These are phyloP conservation scores for Glonium stellatum DNA, from an alignment of 495 filamentous ascomycete species.

Conservation along the genomic window DNA sequence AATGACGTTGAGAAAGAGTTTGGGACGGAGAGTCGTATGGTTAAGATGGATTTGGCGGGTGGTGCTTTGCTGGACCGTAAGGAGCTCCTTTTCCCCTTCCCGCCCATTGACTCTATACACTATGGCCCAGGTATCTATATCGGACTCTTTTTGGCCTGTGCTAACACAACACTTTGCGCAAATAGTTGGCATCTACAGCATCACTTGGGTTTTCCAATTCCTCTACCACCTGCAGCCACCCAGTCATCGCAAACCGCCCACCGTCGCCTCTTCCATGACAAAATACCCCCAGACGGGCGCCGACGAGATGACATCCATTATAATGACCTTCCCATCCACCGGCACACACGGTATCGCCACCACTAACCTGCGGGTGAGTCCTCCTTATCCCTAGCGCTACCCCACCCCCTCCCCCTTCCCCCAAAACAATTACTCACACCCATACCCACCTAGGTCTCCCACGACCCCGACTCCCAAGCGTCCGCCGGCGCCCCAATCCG, in stretches of 20 bases:
- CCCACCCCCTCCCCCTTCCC: neutral
- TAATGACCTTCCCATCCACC: constrained; percentile 62
- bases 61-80: constrained; percentile 70
- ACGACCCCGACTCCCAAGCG: constrained; percentile 55
- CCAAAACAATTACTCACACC: neutral
- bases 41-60: constrained; percentile 77
- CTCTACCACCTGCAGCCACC: constrained; percentile 68
- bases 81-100: constrained; percentile 20
- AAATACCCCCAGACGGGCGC: constrained; percentile 73
- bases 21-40: constrained; percentile 64
- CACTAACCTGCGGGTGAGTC: constrained; percentile 56
- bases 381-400: constrained; percentile 29
- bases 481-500: constrained; percentile 61
- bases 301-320: constrained; percentile 74
- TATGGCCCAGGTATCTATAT: neutral
- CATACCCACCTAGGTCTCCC: constrained; percentile 1
- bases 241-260: constrained; percentile 45
- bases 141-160: neutral
- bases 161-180: neutral
- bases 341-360: constrained; percentile 69
- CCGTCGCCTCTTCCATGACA: constrained; percentile 57
- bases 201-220: constrained; percentile 92
- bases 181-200: constrained; percentile 75
- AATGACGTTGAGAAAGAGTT: constrained; percentile 48
- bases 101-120: neutral